Evolutionary conservation across 192 early-diverging fungal species (phyloP), one percentile per base, ranked within the genome.

Genomic region (Coemansia sp.): DNA sequence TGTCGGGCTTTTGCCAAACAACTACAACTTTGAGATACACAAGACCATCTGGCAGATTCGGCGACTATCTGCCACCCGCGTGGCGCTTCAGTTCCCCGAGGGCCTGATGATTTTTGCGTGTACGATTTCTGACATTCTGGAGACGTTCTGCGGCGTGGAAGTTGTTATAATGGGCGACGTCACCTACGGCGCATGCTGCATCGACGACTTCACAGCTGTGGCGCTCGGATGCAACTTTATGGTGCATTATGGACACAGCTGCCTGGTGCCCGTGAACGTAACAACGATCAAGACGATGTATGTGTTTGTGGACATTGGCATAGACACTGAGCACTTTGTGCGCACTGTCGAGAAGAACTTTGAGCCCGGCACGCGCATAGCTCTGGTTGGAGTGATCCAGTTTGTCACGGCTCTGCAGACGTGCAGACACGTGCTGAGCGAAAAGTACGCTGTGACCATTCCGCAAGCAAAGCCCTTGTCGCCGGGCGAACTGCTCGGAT

Each of bases 21-120:
- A 99, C 78, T 99, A 99, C 81, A 97, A 94, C 79, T 99, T 99
- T 83, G 97, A 99, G 66, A 93, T 99, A 36, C 90, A 95, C 75
- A 99, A 99, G 66, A 91, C 91, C 13, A 70, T 99, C 3, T 92
- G 90, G 89, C 85, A 93, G 62, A 81, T 99, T 23, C 78, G 77
- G 40, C 83, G 85, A 28, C 73, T 84, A 19, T 60, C 67, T 0
- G 86, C 91, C 0, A 93, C 77, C 37, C 87, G 85, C 79, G 91
- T 97, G 13, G 95, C 95, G 1, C 64, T 99, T 43, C 97, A 99
- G 70, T 90, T 99, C 53, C 97, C 97, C 15, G 97, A 99, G 60
- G 97, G 97, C 4, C 79, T 99, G 30, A 69, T 95, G 54, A 89
- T 99, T 65, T 99, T 91, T 78, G 87, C 94, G 3, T 88, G 93